Conservation (phyloP, 176 grass and related monocot species). For the Hordeum vulgare region DNA sequence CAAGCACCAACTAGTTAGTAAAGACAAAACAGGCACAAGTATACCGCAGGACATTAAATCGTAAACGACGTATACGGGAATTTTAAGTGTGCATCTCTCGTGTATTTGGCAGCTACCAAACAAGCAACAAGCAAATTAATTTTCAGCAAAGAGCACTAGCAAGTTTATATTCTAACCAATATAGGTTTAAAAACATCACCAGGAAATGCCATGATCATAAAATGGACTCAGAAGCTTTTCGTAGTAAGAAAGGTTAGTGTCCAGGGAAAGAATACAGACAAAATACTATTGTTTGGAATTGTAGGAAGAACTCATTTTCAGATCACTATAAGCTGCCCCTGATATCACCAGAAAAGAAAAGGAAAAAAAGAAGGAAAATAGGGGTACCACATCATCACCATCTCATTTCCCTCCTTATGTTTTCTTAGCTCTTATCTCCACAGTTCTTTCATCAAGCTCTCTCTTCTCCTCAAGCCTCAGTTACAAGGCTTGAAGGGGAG, state of each 20-base stretch:
- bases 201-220: background rate
- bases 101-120: background rate
- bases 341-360: conserved; percentile 46
- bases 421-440: conserved; percentile 31
- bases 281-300: conserved; percentile 16
- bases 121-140: background rate
- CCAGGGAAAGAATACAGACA: conserved; percentile 23
- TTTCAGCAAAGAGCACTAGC: background rate
- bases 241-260: conserved; percentile 4
- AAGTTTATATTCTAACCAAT: background rate
- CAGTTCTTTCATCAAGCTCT: conserved; percentile 31
- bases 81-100: background rate
- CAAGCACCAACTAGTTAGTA: conserved; percentile 3
- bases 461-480: conserved; percentile 39
- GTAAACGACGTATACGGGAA: background rate
- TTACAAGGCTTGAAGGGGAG: conserved; percentile 44
- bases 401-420: conserved; percentile 25
- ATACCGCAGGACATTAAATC: conserved; percentile 1
- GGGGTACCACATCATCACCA: conserved; percentile 35
- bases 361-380: conserved; percentile 29
- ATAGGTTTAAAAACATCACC: background rate
- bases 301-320: conserved; percentile 42
- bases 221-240: background rate
- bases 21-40: background rate
- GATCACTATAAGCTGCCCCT: conserved; percentile 26